Evolutionary conservation across 2,329 filamentous ascomycete genomes (phyloP).

Genomic region (Clarireedia homoeocarpa): DNA sequence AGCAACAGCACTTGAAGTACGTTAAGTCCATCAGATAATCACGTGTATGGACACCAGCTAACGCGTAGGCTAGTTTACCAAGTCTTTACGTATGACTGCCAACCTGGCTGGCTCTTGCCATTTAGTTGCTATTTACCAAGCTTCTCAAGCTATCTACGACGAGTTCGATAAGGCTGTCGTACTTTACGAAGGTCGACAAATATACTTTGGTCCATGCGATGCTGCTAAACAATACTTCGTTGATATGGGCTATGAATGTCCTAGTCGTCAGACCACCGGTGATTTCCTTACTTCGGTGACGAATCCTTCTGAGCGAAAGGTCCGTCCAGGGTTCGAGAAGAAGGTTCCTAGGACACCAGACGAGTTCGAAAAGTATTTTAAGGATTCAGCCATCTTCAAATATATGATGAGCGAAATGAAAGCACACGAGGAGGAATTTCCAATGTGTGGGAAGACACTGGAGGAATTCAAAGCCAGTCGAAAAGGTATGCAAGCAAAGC

Average conservation of each 20-base stretch:
- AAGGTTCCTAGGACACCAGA: slow-evolving; percentile 56
- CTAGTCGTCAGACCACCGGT: slow-evolving; percentile 41
- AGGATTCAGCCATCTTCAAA: slow-evolving; percentile 35
- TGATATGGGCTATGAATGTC: slow-evolving; percentile 63
- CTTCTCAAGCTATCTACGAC: slow-evolving; percentile 61
- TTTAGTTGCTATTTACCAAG: slow-evolving; percentile 66
- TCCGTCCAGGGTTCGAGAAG: slow-evolving; percentile 47
- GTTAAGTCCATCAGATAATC: no score
- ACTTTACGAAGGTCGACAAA: slow-evolving; percentile 59
- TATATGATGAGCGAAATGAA: slow-evolving; percentile 31
- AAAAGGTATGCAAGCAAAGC: slow-evolving; percentile 37
- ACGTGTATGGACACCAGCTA: no score
- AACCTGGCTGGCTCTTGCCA: slow-evolving; percentile 57
- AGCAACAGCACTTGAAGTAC: slow-evolving; percentile 57
- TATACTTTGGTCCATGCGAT: slow-evolving; percentile 59
- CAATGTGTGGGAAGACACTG: slow-evolving; percentile 35
- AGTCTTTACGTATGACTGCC: slow-evolving; percentile 55
- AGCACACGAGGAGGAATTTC: slow-evolving; percentile 16
- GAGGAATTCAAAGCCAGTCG: slow-evolving; percentile 45
- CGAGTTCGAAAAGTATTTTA: slow-evolving; percentile 51
- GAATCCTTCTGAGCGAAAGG: slow-evolving; percentile 46
- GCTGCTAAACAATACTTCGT: slow-evolving; percentile 61
- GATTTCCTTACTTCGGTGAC: slow-evolving; percentile 75
- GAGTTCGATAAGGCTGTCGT: slow-evolving; percentile 59
- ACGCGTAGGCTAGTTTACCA: slow-evolving; percentile 14